Evolutionary conservation across 2,329 filamentous ascomycete genomes (phyloP).

Genomic region (Beauveria scarabaeidicola): DNA sequence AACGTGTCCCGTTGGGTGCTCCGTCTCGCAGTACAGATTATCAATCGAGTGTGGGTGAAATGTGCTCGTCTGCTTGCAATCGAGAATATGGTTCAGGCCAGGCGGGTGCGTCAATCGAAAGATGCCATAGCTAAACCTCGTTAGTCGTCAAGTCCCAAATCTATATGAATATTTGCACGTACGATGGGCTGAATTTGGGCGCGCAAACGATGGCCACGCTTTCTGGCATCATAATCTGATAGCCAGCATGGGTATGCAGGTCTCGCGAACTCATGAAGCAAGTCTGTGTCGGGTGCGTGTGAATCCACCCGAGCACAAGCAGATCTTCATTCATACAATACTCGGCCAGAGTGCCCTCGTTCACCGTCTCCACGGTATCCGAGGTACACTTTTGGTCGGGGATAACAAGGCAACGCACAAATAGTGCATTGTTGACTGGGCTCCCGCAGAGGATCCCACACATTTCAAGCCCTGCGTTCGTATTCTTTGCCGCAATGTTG

Average conservation of each 20-base stretch:
- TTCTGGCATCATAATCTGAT: conserved; percentile 94
- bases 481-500: conserved; percentile 66
- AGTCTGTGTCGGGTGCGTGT: conserved; percentile 92
- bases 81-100: conserved; percentile 74
- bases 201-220: conserved; percentile 96
- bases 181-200: conserved; percentile 69
- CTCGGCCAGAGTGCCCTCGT: conserved; percentile 76
- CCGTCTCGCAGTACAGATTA: conserved; percentile 71
- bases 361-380: conserved; percentile 91
- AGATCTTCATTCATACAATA: conserved; percentile 80
- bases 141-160: background rate
- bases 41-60: conserved; percentile 68
- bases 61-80: conserved; percentile 66
- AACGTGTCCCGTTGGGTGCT: conserved; percentile 58
- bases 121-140: conserved; percentile 62
- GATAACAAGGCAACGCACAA: conserved; percentile 80
- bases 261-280: conserved; percentile 97
- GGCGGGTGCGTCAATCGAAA: conserved; percentile 92
- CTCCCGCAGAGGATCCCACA: conserved; percentile 92
- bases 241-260: conserved; percentile 85
- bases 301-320: conserved; percentile 90
- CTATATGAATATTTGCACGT: conserved; percentile 27
- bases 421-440: conserved; percentile 84
- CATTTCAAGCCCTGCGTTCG: conserved; percentile 75
- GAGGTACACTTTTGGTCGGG: conserved; percentile 83